Conservation (phyloP, 2,329 filamentous ascomycete species). For the Ophiocordyceps camponoti-rufipedis region DNA sequence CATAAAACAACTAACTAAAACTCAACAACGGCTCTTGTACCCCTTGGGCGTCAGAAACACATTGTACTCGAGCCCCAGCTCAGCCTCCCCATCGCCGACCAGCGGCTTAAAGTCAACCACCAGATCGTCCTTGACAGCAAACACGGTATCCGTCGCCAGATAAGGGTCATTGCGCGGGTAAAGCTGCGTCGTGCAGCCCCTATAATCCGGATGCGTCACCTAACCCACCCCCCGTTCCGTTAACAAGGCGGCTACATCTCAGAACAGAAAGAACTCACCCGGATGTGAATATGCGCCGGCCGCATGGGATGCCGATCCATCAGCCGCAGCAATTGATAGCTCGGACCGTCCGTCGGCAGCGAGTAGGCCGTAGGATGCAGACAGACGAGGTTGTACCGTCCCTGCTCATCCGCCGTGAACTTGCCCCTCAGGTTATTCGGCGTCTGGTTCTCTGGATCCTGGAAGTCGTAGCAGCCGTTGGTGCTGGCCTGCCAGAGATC, state of each 20-base stretch:
- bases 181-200: conserved; percentile 57
- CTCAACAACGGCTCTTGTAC: conserved; percentile 17
- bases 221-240: conserved; percentile 4
- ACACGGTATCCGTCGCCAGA: conserved; percentile 29
- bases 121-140: conserved; percentile 34
- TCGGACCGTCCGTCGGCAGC: conserved; percentile 43
- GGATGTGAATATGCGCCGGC: conserved; percentile 32
- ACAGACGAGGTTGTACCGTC: conserved; percentile 58
- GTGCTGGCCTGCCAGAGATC: conserved; percentile 65
- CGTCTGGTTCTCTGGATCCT: conserved; percentile 51
- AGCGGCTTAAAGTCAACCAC: conserved; percentile 30
- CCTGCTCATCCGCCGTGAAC: conserved; percentile 52
- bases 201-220: conserved; percentile 45
- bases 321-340: conserved; percentile 20
- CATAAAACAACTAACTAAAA: background rate
- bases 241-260: too few relatives aligned
- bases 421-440: conserved; percentile 63
- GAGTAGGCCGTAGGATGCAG: conserved; percentile 57
- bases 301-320: conserved; percentile 31
- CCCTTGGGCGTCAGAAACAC: conserved; percentile 24
- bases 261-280: too few relatives aligned
- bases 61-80: conserved; percentile 22
- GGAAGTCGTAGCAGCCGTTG: conserved; percentile 62
- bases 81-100: conserved; percentile 17
- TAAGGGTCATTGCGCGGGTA: conserved; percentile 54